Percentiles rank a stretch among this genome's conserved stretches.
phyloP scores from a whole-genome alignment of 345 rosid species.

The Aquilaria sinensis region DNA sequence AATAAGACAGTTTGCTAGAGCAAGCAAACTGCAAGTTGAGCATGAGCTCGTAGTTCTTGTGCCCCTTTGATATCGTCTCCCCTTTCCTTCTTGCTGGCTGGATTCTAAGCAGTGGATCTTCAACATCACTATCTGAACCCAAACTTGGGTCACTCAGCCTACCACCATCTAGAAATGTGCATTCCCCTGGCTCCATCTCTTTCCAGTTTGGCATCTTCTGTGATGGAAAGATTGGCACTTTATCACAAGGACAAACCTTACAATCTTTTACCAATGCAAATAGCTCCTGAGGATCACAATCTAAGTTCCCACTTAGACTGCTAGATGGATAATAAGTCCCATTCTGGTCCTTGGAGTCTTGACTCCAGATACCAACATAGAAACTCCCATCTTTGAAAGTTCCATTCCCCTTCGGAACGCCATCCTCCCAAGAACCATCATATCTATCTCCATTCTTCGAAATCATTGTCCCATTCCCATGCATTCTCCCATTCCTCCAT shows the following conservation, averaged over 20 bases:
- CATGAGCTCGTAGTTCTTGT: constrained; percentile 96
- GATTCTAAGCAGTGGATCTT: constrained; percentile 29
- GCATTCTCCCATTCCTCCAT: constrained; percentile 62
- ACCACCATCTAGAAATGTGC: constrained; percentile 44
- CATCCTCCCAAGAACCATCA: constrained; percentile 85
- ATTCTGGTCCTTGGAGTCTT: constrained; percentile 58
- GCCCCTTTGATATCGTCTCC: constrained; percentile 81
- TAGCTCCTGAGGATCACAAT: constrained; percentile 83
- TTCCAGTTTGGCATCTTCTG: constrained; percentile 75
- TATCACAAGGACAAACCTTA: constrained; percentile 53
- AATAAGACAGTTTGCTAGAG: no score
- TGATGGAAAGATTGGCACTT: constrained; percentile 59
- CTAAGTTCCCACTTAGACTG: constrained; percentile 36
- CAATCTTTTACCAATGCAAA: constrained; percentile 56
- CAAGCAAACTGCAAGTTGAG: constrained; percentile 71
- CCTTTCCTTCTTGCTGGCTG: constrained; percentile 80
- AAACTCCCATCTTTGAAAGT: constrained; percentile 70
- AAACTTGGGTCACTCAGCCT: constrained; percentile 44
- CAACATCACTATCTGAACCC: constrained; percentile 22
- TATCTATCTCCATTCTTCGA: constrained; percentile 77
- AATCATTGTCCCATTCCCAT: constrained; percentile 73
- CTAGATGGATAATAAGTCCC: constrained; percentile 74
- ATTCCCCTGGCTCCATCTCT: constrained; percentile 25
- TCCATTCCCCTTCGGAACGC: constrained; percentile 78
- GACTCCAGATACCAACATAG: constrained; percentile 84